Evolutionary conservation across 2,329 filamentous ascomycete genomes (phyloP), one percentile per base, ranked within the genome.

Genomic region (Trichophyton benhamiae): DNA sequence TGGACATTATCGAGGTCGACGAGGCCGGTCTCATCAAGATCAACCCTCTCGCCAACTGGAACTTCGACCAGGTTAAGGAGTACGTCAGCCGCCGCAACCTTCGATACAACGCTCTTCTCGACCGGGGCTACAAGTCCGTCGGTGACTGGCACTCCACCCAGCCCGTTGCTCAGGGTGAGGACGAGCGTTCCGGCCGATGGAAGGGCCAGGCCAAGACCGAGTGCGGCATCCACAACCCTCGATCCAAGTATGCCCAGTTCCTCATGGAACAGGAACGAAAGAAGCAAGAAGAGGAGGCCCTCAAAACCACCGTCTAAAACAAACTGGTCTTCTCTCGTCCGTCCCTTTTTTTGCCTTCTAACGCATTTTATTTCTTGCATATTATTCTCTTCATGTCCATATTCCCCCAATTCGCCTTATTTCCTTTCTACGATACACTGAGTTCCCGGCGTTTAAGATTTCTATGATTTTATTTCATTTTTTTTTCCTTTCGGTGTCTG

Each of bases 211-310:
- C 82, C 70, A 99, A 99, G 86, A 95, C 91, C 15, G 94, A 99
- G 79, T 99, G 94, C 75, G 94, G 94, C 57, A 97, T 99, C 72
- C 94, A 99, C 83, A 97, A 97, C 81, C 95, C 94, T 77, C 87
- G 91, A 75, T 95, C 89, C 62, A 87, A 91, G 68, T 99, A 97
- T 71, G 88, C 91, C 9, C 85, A 91, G 76, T 96, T 87, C 76
- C 77, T 95, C 61, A 80, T 82, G 69, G 85, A 90, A 64, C 83
- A 88, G 75, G 86, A 90, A 72, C 77, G 81, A 70, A 86, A 89
- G 79, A 78, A 80, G 65, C 79, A 85, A 67, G 82, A 84, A 65
- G 77, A 82, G 67, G 80, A 77, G 64, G 77, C 77, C 30, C 64
- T 80, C n/a, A 7, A 58, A 8, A 33, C 27, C 15, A 11, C 17